Conservation (phyloP, 495 filamentous ascomycete species). For the Penicillium verhagenii region DNA sequence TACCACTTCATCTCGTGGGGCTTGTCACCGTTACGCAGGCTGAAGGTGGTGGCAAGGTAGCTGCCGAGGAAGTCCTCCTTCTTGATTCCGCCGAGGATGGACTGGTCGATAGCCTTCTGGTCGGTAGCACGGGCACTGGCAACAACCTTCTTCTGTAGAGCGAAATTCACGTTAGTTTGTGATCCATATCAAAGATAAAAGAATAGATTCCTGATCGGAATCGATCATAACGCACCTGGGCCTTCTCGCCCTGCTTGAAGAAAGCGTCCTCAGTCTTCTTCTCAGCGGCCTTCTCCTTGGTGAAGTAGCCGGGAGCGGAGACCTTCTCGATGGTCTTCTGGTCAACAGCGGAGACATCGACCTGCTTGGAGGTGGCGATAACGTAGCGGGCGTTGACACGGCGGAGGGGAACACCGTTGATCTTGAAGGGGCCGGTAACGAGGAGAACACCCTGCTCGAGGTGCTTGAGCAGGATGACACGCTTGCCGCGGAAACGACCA, state of each 20-base stretch:
- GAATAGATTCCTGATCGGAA: neutral
- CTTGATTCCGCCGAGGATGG: conserved; percentile 88
- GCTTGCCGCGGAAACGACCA: conserved; percentile 99
- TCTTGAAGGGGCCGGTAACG: conserved; percentile 98
- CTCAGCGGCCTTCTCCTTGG: conserved; percentile 84
- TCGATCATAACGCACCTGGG: conserved; percentile 66
- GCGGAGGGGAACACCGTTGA: conserved; percentile 98
- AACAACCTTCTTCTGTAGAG: conserved; percentile 87
- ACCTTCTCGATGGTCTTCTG: conserved; percentile 81
- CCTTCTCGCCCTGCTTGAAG: conserved; percentile 97
- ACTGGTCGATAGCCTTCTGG: conserved; percentile 97
- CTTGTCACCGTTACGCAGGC: conserved; percentile 95
- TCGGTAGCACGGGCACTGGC: conserved; percentile 85
- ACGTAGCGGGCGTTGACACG: conserved; percentile 99
- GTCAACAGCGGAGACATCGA: conserved; percentile 84
- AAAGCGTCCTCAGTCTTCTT: conserved; percentile 95
- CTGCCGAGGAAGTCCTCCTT: conserved; percentile 84
- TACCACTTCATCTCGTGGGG: conserved; percentile 98
- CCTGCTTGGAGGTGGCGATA: conserved; percentile 89
- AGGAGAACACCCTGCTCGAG: conserved; percentile 96
- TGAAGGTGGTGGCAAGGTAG: conserved; percentile 92
- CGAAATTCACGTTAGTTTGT: conserved; percentile 14
- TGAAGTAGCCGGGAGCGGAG: conserved; percentile 84
- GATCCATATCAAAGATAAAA: neutral
- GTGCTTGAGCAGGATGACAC: conserved; percentile 96